Conservation (phyloP, 202 grass and related monocot genomes). For the Setaria viridis region DNA sequence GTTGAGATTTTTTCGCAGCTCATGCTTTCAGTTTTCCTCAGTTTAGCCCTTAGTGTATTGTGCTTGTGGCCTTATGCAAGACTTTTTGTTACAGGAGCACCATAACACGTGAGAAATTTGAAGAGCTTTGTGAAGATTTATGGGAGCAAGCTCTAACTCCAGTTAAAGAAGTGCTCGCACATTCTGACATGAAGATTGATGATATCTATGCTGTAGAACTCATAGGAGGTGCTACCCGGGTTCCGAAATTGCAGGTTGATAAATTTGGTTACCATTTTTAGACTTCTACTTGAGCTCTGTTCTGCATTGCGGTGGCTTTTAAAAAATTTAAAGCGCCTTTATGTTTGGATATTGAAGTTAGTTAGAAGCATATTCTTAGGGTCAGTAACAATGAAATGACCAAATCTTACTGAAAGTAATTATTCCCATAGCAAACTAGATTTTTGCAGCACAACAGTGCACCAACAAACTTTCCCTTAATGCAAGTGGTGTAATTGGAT, state of each 20-base stretch:
- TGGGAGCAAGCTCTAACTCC: conserved; percentile 93
- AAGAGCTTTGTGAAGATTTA: conserved; percentile 95
- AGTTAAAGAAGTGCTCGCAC: conserved; percentile 79
- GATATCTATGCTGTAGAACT: conserved; percentile 96
- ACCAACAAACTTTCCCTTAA: background rate
- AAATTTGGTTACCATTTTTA: conserved; percentile 35
- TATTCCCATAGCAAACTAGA: background rate
- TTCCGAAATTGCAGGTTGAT: conserved; percentile 93
- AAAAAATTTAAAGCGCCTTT: background rate
- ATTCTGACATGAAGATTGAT: conserved; percentile 85
- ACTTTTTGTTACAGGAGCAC: conserved; percentile 75
- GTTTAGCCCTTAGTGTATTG: background rate
- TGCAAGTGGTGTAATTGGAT: conserved; percentile 13
- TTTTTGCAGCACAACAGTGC: background rate
- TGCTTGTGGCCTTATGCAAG: conserved; percentile 18
- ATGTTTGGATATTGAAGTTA: background rate
- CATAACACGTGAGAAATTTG: conserved; percentile 97
- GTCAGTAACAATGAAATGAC: background rate
- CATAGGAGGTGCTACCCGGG: conserved; percentile 91
- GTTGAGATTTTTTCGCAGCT: background rate
- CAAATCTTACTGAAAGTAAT: background rate
- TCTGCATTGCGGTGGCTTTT: conserved; percentile 5
- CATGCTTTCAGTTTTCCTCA: conserved; percentile 21
- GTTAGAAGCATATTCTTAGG: background rate
- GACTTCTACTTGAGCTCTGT: background rate